These are phyloP conservation scores for Wickerhamiella slavikovae DNA, from an alignment of 805 yeast genomes.

Conservation along the genomic window DNA sequence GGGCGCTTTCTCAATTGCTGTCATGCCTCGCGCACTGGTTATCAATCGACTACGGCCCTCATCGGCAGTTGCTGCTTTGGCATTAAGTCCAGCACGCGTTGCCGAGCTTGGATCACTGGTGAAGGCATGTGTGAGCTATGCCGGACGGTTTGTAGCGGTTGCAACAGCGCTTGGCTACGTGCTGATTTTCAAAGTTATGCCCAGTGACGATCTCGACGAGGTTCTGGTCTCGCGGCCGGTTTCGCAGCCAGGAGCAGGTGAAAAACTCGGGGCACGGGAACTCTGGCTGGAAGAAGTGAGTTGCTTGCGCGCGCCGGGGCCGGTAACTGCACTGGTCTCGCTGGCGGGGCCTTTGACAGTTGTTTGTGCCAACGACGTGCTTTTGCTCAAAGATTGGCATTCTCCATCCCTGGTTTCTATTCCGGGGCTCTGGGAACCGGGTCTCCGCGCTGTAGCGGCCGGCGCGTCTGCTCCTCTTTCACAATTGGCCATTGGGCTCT, in stretches of 20 bases:
- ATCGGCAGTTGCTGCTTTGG: conserved; percentile 9
- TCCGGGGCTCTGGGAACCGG: too few relatives aligned
- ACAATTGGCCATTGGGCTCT: conserved; percentile 1
- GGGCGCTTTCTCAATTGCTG: conserved; percentile 9
- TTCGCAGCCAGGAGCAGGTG: conserved; percentile 21
- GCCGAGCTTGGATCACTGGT: not conserved
- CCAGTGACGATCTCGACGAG: conserved; percentile 6
- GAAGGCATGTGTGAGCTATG: not conserved
- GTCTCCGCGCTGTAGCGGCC: not conserved
- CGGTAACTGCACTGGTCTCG: conserved; percentile 13
- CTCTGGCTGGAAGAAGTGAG: conserved; percentile 11
- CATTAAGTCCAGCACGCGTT: not conserved
- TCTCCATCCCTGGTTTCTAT: too few relatives aligned
- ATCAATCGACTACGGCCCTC: conserved; percentile 12
- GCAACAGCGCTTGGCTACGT: conserved; percentile 1
- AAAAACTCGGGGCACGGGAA: conserved; percentile 19
- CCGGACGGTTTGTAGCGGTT: conserved; percentile 1
- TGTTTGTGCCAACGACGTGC: conserved; percentile 5
- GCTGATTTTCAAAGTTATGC: conserved; percentile 1
- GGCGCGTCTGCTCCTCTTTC: conserved; percentile 2
- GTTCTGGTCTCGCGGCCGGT: conserved; percentile 5
- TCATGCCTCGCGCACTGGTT: conserved; percentile 7
- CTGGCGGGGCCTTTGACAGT: conserved; percentile 12
- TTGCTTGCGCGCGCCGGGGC: conserved; percentile 14
- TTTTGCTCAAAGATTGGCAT: too few relatives aligned